Evolutionary conservation across 1,284 basidiomycete species (phyloP), one percentile per base, ranked within the genome.

Genomic region (Schizophyllum commune): DNA sequence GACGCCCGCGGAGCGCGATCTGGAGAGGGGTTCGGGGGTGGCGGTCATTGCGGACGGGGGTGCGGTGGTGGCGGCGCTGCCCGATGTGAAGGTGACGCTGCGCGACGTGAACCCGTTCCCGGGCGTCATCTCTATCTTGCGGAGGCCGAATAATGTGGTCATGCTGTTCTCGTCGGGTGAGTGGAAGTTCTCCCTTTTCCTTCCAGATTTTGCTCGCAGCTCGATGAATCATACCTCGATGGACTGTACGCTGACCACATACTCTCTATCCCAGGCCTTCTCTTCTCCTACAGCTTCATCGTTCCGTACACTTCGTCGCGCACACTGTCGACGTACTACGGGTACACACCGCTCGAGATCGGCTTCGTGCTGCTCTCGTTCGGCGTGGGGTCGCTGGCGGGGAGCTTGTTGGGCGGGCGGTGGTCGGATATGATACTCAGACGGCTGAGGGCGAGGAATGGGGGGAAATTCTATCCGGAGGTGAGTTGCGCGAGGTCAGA

Each of bases 301-400:
- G 79, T 89, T 53, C 71, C 78, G 1, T 94, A 92, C 71, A 92
- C 91, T 0, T 85, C 84, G 11, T 81, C 89, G 9, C 77, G 89
- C 58, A 91, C 89, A 1, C 77, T 92, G 19, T 81, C 71, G 4
- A 74, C 75, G 27, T 75, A 79, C 7, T 95, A 95, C 68, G 72
- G 80, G 34, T 94, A 89, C 71, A 76, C 84, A 59, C 77, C 93
- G 0, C 76, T 94, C 2, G 77, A 84, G 58, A 84, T 91, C 60
- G 93, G 93, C 9, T 72, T 94, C 22, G 84, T 92, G 6, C 79
- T 94, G 7, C 80, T 96, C 19, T 75, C 87, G 0, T 91, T 86
- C 65, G 93, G 92, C 52, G 4, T 60, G 76, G 91, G 91, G 5
- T 84, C 81, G 64, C 77, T 92, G 33, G 68, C 75, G 1, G 93